phyloP scores from a whole-genome alignment of 768 basidiomycete species.

The Mycena epipterygia region DNA sequence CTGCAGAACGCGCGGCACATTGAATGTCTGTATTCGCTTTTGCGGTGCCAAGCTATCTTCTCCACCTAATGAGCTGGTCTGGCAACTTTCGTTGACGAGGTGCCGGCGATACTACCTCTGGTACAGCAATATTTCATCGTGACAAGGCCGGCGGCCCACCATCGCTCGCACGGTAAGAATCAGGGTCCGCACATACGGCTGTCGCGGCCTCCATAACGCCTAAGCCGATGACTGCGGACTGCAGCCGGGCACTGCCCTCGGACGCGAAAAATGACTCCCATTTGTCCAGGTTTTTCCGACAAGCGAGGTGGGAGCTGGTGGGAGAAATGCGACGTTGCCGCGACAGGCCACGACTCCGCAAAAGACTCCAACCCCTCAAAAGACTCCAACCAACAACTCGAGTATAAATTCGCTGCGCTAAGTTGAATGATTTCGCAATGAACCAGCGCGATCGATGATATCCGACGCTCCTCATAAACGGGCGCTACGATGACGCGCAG shows the following conservation, averaged over 20 bases:
- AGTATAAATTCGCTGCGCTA: too few relatives aligned
- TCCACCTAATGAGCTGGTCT: not conserved
- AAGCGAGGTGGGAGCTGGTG: too few relatives aligned
- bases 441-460: too few relatives aligned
- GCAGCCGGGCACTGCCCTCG: conserved; percentile 14
- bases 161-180: too few relatives aligned
- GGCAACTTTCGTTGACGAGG: not conserved
- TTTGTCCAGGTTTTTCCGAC: too few relatives aligned
- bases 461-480: conserved; percentile 1
- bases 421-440: too few relatives aligned
- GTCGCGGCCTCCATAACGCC: not conserved
- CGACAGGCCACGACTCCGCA: too few relatives aligned
- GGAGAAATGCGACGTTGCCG: too few relatives aligned
- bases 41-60: conserved; percentile 1
- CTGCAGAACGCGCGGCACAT: not conserved
- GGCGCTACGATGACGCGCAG: not conserved
- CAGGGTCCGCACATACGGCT: not conserved
- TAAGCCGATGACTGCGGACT: conserved; percentile 16
- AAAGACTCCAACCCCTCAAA: too few relatives aligned
- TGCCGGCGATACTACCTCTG: not conserved
- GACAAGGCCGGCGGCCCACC: not conserved
- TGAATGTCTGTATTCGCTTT: not conserved
- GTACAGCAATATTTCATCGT: not conserved
- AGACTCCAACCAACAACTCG: too few relatives aligned
- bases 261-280: not conserved